These are phyloP conservation scores for Gynandropsis gynandra DNA, from an alignment of 345 rosid species.

Conservation along the genomic window DNA sequence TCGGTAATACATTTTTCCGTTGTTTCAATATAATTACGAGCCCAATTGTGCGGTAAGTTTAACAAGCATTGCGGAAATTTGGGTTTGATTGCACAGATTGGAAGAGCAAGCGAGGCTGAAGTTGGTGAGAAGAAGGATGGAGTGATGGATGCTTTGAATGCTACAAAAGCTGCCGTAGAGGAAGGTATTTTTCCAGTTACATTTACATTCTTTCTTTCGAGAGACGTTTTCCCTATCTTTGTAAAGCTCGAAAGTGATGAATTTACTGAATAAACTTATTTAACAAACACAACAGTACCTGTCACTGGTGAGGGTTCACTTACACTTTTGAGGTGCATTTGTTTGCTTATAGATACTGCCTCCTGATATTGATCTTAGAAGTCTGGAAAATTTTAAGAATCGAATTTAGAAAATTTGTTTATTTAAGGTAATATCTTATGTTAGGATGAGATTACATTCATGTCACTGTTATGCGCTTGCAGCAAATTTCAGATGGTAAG, in stretches of 20 bases:
- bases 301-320: too few species aligned
- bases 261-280: not conserved
- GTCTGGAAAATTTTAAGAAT: too few species aligned
- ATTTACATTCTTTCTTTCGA: not conserved
- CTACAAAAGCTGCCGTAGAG: slow-evolving; percentile 97
- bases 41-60: not conserved
- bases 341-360: too few species aligned
- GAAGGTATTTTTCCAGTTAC: slow-evolving; percentile 98
- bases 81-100: slow-evolving; percentile 46
- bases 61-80: not conserved
- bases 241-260: not conserved
- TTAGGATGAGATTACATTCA: too few species aligned
- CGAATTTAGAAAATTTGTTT: too few species aligned
- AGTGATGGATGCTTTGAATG: slow-evolving; percentile 94
- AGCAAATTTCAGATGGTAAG: too few species aligned
- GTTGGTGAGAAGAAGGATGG: slow-evolving; percentile 96
- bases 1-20: slow-evolving; percentile 12
- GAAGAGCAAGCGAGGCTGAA: slow-evolving; percentile 97
- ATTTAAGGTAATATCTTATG: too few species aligned
- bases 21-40: not conserved
- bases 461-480: too few species aligned
- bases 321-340: too few species aligned
- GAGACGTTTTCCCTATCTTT: too few species aligned
- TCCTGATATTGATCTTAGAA: too few species aligned
- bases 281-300: too few species aligned